Evolutionary conservation across 225 moss, liverwort and hornwort genomes (phyloP), one percentile per base, ranked within the genome.

Genomic region (Physcomitrium patens): DNA sequence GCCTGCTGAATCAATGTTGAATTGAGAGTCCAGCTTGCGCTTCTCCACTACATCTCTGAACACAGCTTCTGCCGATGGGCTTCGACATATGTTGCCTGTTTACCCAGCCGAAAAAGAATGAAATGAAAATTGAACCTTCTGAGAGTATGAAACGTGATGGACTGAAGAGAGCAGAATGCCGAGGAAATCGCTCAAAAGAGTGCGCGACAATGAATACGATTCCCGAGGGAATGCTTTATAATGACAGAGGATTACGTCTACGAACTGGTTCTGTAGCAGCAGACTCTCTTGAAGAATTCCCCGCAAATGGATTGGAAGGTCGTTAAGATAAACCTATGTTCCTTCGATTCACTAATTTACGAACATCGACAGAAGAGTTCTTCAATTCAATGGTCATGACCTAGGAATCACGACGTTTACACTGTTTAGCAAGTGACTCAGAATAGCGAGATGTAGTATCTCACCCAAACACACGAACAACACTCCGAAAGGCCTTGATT

Each of bases 31-130:
- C 77, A 99, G 55, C 66, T 90, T 79, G 67, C 87, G 90, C 81
- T 92, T 92, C 80, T 93, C 90, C 78, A 99, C 93, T 28, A 89
- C 84, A 77, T 91, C 81, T 64, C 86, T 82, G 76, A 99, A 99
- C 14, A 99, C 89, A 26, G 99, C 99, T 82, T 99, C 99, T 17
- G 99, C 99, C 37, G 93, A 84, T 47, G 99, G 99, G 76, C 99
- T 99, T 73, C 95, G 90, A 80, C 99, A 99, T 53, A 99, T 99
- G 67, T 99, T 99, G 64, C 97, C 96, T 96, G 84, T 63, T 77
- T 72, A 84, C 52, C 55, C 74, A 76, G 28, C 68, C 75, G 20
- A 78, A 46, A 37, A 1, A 37, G 4, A 20, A 68, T 61, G 45
- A 49, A 72, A 80, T 80, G 41, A 76, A 79, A 73, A 79, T 70